Conservation (phyloP, 169 alveolate species). For the Theileria parva region DNA sequence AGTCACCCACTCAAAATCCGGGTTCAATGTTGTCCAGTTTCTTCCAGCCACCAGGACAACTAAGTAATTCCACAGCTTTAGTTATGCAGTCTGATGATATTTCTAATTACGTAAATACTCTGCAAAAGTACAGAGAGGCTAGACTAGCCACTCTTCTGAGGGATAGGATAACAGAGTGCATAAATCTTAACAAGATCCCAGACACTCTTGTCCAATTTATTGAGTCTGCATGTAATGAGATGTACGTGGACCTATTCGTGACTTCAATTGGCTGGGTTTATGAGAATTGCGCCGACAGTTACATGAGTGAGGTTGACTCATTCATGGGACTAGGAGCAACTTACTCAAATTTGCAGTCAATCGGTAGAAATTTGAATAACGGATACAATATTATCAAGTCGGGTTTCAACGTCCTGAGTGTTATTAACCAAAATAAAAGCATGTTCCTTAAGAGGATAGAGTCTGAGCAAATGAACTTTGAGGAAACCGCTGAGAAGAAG, state of each 20-base stretch:
- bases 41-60: neutral
- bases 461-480: neutral
- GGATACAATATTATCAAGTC: slow-evolving; percentile 51
- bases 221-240: slow-evolving; percentile 55
- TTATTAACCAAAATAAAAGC: neutral
- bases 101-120: slow-evolving; percentile 31
- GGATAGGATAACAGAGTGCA: slow-evolving; percentile 46
- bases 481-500: slow-evolving; percentile 16
- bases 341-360: slow-evolving; percentile 65
- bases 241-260: slow-evolving; percentile 67
- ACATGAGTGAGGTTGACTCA: slow-evolving; percentile 73
- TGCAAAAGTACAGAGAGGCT: slow-evolving; percentile 68
- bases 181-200: slow-evolving; percentile 42
- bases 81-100: neutral
- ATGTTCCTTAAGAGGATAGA: neutral
- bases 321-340: slow-evolving; percentile 77
- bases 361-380: slow-evolving; percentile 66
- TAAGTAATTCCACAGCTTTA: neutral
- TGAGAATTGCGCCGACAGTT: slow-evolving; percentile 66
- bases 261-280: slow-evolving; percentile 79
- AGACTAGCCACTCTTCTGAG: slow-evolving; percentile 64
- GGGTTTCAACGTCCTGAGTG: slow-evolving; percentile 35
- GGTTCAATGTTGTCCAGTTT: slow-evolving; percentile 23
- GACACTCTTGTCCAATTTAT: slow-evolving; percentile 11
- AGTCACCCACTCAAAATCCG: slow-evolving; percentile 4